Conservation (phyloP, 352 stramenopile species). For the Saprolegnia diclina region DNA sequence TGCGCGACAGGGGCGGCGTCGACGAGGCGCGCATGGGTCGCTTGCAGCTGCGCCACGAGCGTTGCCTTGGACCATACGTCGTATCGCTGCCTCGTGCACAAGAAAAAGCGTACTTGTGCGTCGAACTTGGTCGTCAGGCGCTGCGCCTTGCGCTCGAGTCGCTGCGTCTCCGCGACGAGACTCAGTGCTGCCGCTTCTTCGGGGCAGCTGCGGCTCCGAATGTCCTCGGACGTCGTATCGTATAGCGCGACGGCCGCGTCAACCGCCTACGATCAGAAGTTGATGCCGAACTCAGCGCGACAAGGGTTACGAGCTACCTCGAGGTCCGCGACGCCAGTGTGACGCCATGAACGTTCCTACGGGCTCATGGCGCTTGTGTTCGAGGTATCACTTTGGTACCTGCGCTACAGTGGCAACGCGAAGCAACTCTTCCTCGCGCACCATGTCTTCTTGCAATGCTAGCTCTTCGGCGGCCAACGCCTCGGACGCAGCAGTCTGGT, state of each 20-base stretch:
- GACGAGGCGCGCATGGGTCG: not conserved
- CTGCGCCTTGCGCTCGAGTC: not conserved
- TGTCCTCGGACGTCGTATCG: conserved; percentile 17
- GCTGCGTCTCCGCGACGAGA: not conserved
- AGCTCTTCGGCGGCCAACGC: conserved; percentile 45
- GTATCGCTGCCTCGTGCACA: not conserved
- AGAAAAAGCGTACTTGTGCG: conserved; percentile 6
- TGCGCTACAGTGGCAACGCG: too few species aligned
- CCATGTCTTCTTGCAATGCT: conserved; percentile 37
- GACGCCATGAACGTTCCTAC: conserved; percentile 6
- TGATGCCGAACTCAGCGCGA: not conserved
- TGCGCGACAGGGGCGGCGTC: not conserved
- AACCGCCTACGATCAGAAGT: not conserved
- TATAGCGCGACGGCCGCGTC: conserved; percentile 8
- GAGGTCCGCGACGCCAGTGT: not conserved
- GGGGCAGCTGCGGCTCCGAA: not conserved
- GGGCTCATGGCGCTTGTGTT: conserved; percentile 33
- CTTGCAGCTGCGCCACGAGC: not conserved
- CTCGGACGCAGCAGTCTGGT: conserved; percentile 48
- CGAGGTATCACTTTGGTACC: too few species aligned
- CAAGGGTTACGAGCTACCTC: not conserved
- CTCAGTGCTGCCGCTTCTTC: conserved; percentile 13
- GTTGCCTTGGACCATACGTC: not conserved
- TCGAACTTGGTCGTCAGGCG: not conserved
- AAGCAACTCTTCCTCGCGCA: conserved; percentile 46